Conservation (phyloP, 2,329 filamentous ascomycete genomes). For the Lachnellula arida region DNA sequence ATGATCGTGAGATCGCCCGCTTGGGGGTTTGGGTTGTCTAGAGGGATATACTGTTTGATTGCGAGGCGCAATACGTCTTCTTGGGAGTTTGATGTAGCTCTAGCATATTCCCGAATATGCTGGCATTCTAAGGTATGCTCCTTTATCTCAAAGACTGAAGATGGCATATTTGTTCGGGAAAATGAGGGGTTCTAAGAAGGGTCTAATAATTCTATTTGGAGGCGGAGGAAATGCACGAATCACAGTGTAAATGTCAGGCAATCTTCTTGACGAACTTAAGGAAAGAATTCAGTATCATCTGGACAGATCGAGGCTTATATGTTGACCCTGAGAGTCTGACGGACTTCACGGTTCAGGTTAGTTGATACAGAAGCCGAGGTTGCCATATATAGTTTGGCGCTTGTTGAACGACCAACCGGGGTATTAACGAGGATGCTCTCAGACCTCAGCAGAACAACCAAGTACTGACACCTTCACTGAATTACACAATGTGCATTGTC, state of each 20-base stretch:
- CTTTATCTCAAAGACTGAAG: conserved; percentile 54
- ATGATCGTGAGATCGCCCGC: conserved; percentile 81
- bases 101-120: conserved; percentile 78
- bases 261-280: too few relatives aligned
- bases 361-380: too few relatives aligned
- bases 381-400: neutral
- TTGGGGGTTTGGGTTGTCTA: conserved; percentile 61
- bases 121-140: conserved; percentile 71
- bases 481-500: too few relatives aligned
- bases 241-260: too few relatives aligned
- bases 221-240: neutral
- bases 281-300: too few relatives aligned
- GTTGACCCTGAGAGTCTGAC: too few relatives aligned
- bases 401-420: neutral
- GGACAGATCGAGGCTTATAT: too few relatives aligned
- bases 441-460: too few relatives aligned
- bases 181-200: conserved; percentile 3
- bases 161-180: conserved; percentile 8
- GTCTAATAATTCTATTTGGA: neutral
- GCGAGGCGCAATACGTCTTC: conserved; percentile 70
- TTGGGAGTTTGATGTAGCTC: conserved; percentile 65
- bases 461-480: too few relatives aligned
- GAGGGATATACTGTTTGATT: conserved; percentile 84
- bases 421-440: neutral
- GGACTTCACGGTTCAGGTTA: too few relatives aligned